Percentiles rank a stretch among this genome's conserved stretches.
Evolutionary conservation across 768 basidiomycete species (phyloP).

Genomic region (Rhodocollybia butyracea): DNA sequence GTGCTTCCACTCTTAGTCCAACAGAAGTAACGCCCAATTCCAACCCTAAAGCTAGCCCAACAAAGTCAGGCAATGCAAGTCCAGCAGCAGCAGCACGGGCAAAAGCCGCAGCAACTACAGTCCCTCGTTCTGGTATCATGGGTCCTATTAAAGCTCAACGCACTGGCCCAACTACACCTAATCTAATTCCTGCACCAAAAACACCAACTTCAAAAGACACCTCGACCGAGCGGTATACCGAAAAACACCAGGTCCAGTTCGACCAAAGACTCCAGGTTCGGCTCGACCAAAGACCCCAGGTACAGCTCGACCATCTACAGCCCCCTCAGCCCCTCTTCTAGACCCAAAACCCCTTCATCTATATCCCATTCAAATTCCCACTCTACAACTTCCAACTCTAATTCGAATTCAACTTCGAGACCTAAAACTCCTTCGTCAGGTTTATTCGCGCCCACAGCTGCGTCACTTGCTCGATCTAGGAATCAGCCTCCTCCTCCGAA

Average conservation of each 20-base stretch:
- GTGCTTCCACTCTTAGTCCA: too few species aligned
- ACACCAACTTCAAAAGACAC: slow-evolving; percentile 14
- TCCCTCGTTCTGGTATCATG: slow-evolving; percentile 9
- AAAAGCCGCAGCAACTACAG: slow-evolving; percentile 10
- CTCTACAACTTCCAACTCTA: slow-evolving; percentile 54
- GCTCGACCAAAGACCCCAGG: slow-evolving; percentile 19
- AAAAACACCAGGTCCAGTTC: slow-evolving; percentile 24
- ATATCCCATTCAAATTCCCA: slow-evolving; percentile 34
- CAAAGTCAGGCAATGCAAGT: not conserved
- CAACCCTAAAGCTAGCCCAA: not conserved
- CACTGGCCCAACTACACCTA: slow-evolving; percentile 37
- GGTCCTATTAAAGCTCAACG: slow-evolving; percentile 25
- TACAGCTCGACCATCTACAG: too few species aligned
- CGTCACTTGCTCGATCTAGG: slow-evolving; percentile 71
- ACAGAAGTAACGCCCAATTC: too few species aligned
- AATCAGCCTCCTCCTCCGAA: slow-evolving; percentile 45
- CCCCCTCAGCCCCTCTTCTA: too few species aligned
- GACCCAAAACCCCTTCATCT: slow-evolving; percentile 13
- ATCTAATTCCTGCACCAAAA: slow-evolving; percentile 18
- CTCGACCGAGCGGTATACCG: slow-evolving; percentile 15
- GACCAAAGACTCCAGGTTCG: slow-evolving; percentile 33
- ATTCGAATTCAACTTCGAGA: slow-evolving; percentile 26
- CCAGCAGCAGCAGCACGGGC: not conserved
- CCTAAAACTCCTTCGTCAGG: slow-evolving; percentile 66
- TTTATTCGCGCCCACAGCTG: slow-evolving; percentile 79